These are phyloP conservation scores for Ophiosphaerella korrae DNA, from an alignment of 2,329 filamentous ascomycete genomes.

Conservation along the genomic window DNA sequence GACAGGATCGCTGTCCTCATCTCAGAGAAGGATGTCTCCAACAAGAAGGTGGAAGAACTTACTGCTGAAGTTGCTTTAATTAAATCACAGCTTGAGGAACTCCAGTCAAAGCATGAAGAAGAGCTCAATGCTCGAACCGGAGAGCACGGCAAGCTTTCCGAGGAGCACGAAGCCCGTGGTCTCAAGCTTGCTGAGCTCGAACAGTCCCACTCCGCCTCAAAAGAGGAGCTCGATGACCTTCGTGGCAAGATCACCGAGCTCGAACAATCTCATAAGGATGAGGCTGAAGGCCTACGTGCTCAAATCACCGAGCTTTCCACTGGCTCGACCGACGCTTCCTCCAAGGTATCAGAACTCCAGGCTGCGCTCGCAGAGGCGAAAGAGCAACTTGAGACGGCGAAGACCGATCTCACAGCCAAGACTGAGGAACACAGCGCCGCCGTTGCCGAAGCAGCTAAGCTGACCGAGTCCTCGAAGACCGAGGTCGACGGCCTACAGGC, in stretches of 20 bases:
- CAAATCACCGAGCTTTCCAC: constrained; percentile 33
- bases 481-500: constrained; percentile 30
- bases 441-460: constrained; percentile 13
- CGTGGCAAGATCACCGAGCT: constrained; percentile 22
- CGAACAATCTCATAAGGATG: constrained; percentile 15
- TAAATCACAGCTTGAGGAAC: constrained; percentile 32
- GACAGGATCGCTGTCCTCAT: constrained; percentile 30
- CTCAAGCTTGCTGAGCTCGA: constrained; percentile 23
- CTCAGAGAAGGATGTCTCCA: constrained; percentile 27
- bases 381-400: constrained; percentile 22
- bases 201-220: constrained; percentile 20
- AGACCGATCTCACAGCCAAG: constrained; percentile 26
- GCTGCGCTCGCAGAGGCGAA: constrained; percentile 8
- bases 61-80: constrained; percentile 26
- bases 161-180: constrained; percentile 24
- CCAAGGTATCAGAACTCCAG: constrained; percentile 20
- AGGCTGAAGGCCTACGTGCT: constrained; percentile 26
- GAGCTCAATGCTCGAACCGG: constrained; percentile 21
- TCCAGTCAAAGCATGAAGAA: constrained; percentile 20
- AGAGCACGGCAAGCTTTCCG: constrained; percentile 25
- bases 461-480: constrained; percentile 25
- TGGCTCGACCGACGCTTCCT: constrained; percentile 15
- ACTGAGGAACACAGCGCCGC: constrained; percentile 23
- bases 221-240: constrained; percentile 23
- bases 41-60: constrained; percentile 30